A percentile compares a stretch with the other conserved stretches of the same genome.
Evolutionary conservation across 1,139 yeast species (phyloP).

Genomic region (Taiozyma onychis): DNA sequence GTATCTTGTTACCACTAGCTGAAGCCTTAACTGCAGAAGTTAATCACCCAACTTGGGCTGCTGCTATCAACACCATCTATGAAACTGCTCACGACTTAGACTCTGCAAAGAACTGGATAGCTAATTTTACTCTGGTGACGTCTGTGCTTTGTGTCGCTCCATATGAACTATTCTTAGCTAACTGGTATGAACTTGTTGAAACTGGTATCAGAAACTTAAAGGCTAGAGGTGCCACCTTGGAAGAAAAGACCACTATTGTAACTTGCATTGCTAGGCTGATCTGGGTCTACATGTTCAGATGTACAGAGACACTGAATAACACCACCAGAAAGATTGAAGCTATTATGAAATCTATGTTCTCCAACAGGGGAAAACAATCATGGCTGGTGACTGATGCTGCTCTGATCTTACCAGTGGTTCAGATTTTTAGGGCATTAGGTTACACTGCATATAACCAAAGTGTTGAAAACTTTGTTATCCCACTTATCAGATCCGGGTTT

Average conservation of each 20-base stretch:
- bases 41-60: constrained; percentile 93
- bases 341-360: constrained; percentile 52
- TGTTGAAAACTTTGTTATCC: constrained; percentile 70
- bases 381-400: constrained; percentile 63
- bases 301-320: constrained; percentile 82
- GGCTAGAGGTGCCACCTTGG: constrained; percentile 37
- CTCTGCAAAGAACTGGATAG: constrained; percentile 59
- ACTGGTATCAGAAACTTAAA: constrained; percentile 33
- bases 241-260: constrained; percentile 59
- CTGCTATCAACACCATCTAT: constrained; percentile 63
- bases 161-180: constrained; percentile 63
- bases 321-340: constrained; percentile 65
- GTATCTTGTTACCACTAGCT: constrained; percentile 74
- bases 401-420: constrained; percentile 61
- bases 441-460: constrained; percentile 74
- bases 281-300: constrained; percentile 87
- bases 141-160: constrained; percentile 80
- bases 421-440: constrained; percentile 70
- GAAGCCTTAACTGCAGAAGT: constrained; percentile 89
- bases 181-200: constrained; percentile 73
- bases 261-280: constrained; percentile 65
- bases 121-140: constrained; percentile 63
- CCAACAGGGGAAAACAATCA: constrained; percentile 59
- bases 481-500: constrained; percentile 46
- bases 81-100: constrained; percentile 40